These are phyloP conservation scores for Alternaria dauci DNA, from an alignment of 2,329 filamentous ascomycete genomes.

Conservation along the genomic window DNA sequence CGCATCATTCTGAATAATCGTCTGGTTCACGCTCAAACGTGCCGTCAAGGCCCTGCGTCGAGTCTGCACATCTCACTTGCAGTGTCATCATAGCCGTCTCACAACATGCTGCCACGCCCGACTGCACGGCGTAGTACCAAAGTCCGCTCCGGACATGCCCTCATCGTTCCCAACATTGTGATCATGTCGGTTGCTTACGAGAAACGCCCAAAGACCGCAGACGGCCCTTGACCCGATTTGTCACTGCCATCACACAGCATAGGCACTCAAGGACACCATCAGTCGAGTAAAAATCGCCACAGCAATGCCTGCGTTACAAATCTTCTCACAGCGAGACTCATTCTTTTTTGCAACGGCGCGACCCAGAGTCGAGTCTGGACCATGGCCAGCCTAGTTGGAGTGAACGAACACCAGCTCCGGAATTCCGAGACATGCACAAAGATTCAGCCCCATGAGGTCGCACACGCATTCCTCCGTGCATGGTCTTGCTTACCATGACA, in stretches of 20 bases:
- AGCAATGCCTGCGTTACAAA: background rate
- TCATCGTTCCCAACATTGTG: slow-evolving; percentile 10
- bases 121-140: slow-evolving; percentile 13
- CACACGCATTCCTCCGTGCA: background rate
- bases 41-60: slow-evolving; percentile 2
- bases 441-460: background rate
- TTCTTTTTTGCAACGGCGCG: background rate
- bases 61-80: slow-evolving; percentile 3
- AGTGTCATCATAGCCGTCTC: slow-evolving; percentile 6
- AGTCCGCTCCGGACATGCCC: background rate
- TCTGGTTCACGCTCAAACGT: slow-evolving; percentile 3
- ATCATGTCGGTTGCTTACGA: slow-evolving; percentile 1
- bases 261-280: background rate
- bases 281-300: background rate
- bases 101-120: slow-evolving; percentile 7
- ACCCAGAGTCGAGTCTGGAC: background rate
- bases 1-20: background rate
- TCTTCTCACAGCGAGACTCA: background rate
- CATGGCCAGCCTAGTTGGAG: background rate
- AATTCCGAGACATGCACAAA: background rate
- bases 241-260: background rate
- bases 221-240: slow-evolving; percentile 4
- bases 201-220: background rate
- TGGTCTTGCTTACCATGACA: background rate
- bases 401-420: background rate